Conservation (phyloP, 257 asterid genomes). For the Cruciata laevipes region DNA sequence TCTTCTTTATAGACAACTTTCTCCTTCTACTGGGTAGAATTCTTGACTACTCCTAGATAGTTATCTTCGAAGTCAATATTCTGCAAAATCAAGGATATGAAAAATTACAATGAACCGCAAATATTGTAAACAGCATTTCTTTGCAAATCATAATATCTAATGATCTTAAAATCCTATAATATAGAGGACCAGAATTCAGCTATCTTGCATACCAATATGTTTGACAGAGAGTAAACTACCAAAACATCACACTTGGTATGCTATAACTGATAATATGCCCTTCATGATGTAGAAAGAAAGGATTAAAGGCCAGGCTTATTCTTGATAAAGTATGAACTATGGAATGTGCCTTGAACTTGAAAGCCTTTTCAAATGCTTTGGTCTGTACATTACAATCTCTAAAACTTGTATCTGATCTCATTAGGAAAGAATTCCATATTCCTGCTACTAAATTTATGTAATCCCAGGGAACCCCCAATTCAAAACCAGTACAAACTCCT, state of each 20-base stretch:
- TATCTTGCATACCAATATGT: not conserved
- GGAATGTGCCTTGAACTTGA: not conserved
- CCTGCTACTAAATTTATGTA: not conserved
- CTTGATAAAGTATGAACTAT: not conserved
- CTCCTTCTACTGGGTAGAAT: constrained; percentile 27
- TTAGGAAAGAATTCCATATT: not conserved
- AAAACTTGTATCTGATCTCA: not conserved
- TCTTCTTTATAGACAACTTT: not conserved
- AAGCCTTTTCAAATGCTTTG: not conserved
- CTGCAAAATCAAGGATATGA: not conserved
- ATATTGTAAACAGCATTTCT: not conserved
- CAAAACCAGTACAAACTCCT: not conserved
- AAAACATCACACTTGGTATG: not conserved
- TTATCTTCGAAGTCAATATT: not conserved
- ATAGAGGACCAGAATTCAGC: not conserved
- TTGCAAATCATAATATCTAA: not conserved
- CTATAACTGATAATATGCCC: not conserved
- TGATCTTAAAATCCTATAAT: not conserved
- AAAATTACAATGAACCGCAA: not conserved
- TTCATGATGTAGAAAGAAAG: not conserved
- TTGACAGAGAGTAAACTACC: not conserved
- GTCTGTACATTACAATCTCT: not conserved
- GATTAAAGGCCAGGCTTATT: not conserved
- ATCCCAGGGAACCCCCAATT: not conserved
- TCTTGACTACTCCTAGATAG: not conserved